Base-by-base conservation (phyloP, 208 protist genomes). In the Leishmania arabica region DNA sequence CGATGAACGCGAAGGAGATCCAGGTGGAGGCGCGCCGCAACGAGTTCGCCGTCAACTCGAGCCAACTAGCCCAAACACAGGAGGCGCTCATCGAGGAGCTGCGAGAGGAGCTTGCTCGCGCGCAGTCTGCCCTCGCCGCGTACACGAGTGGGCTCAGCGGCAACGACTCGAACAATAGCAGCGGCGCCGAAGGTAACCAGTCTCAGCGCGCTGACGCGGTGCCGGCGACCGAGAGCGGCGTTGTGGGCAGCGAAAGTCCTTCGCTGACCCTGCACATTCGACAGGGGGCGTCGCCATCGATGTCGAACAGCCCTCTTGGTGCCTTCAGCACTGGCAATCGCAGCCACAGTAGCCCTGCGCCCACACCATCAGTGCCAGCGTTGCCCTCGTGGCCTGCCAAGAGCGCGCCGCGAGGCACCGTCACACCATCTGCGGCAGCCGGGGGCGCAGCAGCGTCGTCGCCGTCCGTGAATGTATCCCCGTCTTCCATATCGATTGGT, bases 1-100 rank as follows among this genome's bases (percentile, higher is more conserved):
- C 94, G 62, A 95, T 95, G 89, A 87, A 95, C 76, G 92, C 91
- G n/a, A 92, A 92, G 70, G 86, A 97, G 72, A 90, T 97, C 71
- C 90, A 88, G 72, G 86, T 95, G 24, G 37, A 82, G 53, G 92
- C 91, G 65, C 86, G 82, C 81, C 92, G 92, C 56, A 92, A 95
- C 77, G 90, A 90, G 79, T 97, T 92, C 81, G 51, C 86, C 13
- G 81, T 92, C 13, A 90, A 95, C 82, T 89, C 80, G 15, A 89
- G 88, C 9, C 80, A 84, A 58, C 86, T 95, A 19, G 89, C 91
- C 19, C 90, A 92, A 72, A 90, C 86, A 31, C 92, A 95, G 77
- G 93, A 91, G 86, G 62, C 42, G 69, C 42, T 97, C 47, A 88
- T 97, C 68, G 92, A 97, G 40, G 91, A 95, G 71, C 93, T 97